Evolutionary conservation across 371 early-diverging fungal genomes (phyloP).

Genomic region (Rhizopus arrhizus): DNA sequence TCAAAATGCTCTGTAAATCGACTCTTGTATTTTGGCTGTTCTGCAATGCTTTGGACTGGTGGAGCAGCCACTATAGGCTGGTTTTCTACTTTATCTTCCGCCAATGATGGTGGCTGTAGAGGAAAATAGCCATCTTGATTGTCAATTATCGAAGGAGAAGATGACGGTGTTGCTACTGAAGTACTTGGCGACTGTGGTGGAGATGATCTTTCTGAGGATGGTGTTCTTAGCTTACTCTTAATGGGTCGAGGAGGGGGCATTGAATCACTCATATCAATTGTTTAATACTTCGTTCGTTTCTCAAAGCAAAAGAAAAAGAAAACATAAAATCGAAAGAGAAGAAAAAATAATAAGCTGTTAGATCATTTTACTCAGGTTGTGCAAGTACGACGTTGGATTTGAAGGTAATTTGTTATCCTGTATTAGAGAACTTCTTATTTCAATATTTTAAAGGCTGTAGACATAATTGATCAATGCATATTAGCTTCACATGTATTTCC

Average conservation of each 20-base stretch:
- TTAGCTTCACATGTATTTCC: too few species aligned
- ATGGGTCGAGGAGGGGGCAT: constrained; percentile 26
- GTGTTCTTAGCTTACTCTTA: constrained; percentile 40
- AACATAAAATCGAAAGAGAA: too few species aligned
- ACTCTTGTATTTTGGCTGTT: constrained; percentile 20
- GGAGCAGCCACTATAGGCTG: neutral
- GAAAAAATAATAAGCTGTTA: too few species aligned
- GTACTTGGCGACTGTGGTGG: neutral
- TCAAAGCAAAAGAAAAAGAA: neutral
- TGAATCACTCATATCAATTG: neutral
- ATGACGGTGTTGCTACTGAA: neutral
- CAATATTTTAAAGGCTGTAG: too few species aligned
- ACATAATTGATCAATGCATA: too few species aligned
- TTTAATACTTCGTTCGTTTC: neutral
- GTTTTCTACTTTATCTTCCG: neutral
- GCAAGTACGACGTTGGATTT: too few species aligned
- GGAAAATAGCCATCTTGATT: neutral
- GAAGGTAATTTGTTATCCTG: too few species aligned
- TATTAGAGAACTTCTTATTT: too few species aligned
- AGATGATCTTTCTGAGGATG: constrained; percentile 4
- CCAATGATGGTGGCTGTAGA: neutral
- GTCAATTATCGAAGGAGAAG: too few species aligned
- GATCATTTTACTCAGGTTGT: too few species aligned
- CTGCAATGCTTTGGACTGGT: neutral
- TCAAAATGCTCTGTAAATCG: constrained; percentile 44